Base-by-base conservation (phyloP, 805 yeast genomes). In the Blastobotrys americana region DNA sequence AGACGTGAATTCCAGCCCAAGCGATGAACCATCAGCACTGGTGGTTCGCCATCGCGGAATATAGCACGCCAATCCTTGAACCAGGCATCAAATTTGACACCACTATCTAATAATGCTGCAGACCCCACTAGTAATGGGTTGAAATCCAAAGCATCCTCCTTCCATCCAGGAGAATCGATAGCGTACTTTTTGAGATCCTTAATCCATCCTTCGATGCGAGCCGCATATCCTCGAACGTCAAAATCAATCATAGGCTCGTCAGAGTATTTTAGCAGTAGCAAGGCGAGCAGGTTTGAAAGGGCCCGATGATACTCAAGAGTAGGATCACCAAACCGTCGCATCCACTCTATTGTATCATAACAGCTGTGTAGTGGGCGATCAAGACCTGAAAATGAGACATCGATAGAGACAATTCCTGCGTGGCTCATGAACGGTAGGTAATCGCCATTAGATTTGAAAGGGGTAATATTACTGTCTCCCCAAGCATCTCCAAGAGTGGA, bases 1-100 rank as follows among this genome's bases (percentile, higher is more conserved):
- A 86, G 63, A 48, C 77, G 77, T n/a, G 77, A 72, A 61, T 89
- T 89, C 85, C 93, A 84, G 45, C 77, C 77, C 82, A 85, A 77
- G 55, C 97, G 70, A 50, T 76, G 79, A 38, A 80, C 78, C 0
- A 89, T 73, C 34, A 85, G 65, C 45, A 82, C 59, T 1, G 87
- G 76, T 1, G 95, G 88, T 58, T 89, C 89, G 3, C 73, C 67
- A 40, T 71, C 74, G 25, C 71, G 69, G 31, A 63, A 53, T 2
- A 75, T 74, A 17, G 76, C 64, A 25, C 74, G 73, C 96, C 96
- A 89, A 5, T 80, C 76, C 18, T 65, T 63, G 2, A 63, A 59
- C 80, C 88, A 83, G 2, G 70, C 66, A 10, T 69, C 71, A 56
- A 78, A 75, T 22, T 71, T 72, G 3, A 64, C 59, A 1, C 78